Base-by-base conservation (phyloP, 768 basidiomycete species). In the Symmetrospora coprosmae region DNA sequence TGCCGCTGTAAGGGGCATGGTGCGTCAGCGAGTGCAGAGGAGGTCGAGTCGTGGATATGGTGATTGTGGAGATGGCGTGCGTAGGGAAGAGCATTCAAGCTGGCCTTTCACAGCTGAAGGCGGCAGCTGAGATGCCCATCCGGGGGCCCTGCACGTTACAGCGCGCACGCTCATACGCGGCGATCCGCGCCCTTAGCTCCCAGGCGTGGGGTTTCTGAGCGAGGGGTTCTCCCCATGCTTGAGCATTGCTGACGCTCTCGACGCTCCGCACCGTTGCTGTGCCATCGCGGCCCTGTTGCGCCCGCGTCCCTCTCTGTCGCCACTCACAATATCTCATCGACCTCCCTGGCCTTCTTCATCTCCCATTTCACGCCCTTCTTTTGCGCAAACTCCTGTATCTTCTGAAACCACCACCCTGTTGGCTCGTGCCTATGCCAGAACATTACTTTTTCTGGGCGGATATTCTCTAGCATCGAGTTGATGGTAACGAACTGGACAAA, bases 391-490 rank as follows among this genome's bases (percentile, higher is more conserved):
- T 60, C 60, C 25, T 65, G 37, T 23, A 52, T 60, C 35, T 67
- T 56, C 40, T 69, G 66, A 70, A 71, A 73, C 67, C 68, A 73
- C 58, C 68, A 73, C 5, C 71, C 71, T 9, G 33, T 41, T 1
- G 71, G 71, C 41, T 66, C 65, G 37, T 68, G 46, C n/a, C 69
- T 59, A 61, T 72, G 69, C 47, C 72, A 71, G 31, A 74, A 68
- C 64, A 69, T 63, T 21, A 74, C 61, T 46, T 61, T 58, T 19
- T 72, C 68, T 8, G 72, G 72, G 21, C 66, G 61, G 39, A 73
- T 53, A 9, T 37, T 56, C n/a, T 51, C 37, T 60, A 74, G 60
- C 3, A 70, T 70, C 17, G 67, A 69, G 6, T 69, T 55, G 65
- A 73, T 68, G 46, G 69, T 69, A 53, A 72, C 41, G 56, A 71